These are phyloP conservation scores for Grigorovia humatica DNA, from an alignment of 805 yeast species.

Conservation along the genomic window DNA sequence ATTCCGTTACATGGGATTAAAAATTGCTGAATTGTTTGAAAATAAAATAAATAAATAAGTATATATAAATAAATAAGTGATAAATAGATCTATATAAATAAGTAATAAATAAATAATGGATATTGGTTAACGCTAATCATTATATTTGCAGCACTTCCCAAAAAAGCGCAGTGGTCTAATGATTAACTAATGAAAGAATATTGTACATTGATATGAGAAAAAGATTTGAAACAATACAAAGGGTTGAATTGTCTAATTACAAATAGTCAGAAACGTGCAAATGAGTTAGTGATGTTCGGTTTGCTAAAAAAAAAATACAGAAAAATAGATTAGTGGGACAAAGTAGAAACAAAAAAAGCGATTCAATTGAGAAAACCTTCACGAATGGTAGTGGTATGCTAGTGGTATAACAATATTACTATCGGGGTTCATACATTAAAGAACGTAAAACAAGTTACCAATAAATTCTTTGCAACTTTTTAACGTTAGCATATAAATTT, in stretches of 20 bases:
- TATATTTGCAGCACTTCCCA: too few relatives aligned
- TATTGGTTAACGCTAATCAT: background rate
- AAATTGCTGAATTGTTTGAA: too few relatives aligned
- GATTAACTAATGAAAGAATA: background rate
- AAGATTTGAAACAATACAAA: background rate
- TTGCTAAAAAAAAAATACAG: too few relatives aligned
- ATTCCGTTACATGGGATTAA: too few relatives aligned
- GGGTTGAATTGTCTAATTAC: background rate
- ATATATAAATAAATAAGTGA: background rate
- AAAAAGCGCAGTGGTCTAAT: background rate
- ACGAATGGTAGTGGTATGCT: background rate
- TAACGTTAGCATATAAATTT: conserved; percentile 24
- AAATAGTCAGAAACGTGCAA: too few relatives aligned
- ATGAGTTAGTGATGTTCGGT: too few relatives aligned
- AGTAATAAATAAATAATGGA: conserved; percentile 1
- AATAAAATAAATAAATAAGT: conserved; percentile 1
- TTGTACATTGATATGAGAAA: background rate
- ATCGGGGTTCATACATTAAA: too few relatives aligned
- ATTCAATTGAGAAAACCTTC: too few relatives aligned
- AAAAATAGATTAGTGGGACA: too few relatives aligned
- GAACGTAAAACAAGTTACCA: conserved; percentile 13
- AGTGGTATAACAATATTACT: too few relatives aligned
- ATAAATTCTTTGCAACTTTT: conserved; percentile 22
- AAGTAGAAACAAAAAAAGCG: too few relatives aligned
- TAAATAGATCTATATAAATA: too few relatives aligned